These are phyloP conservation scores for Beauveria asiatica DNA, from an alignment of 2,329 filamentous ascomycete genomes.

Conservation along the genomic window DNA sequence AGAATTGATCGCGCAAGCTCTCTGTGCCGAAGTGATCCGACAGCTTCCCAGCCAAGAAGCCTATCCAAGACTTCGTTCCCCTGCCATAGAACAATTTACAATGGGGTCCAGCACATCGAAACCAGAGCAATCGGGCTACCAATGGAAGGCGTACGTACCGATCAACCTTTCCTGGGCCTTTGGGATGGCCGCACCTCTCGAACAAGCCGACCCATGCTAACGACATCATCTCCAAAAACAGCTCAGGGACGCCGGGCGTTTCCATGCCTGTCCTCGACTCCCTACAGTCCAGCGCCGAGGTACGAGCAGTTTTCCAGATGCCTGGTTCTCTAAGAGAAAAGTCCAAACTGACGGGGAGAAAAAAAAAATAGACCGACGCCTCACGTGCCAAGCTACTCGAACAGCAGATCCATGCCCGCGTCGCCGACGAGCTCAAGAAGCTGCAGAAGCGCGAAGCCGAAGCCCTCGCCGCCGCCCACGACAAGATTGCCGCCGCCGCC, in stretches of 20 bases:
- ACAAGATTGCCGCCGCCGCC: constrained; percentile 47
- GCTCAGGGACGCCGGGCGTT: constrained; percentile 44
- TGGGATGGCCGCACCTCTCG: too few relatives aligned
- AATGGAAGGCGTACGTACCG: constrained; percentile 48
- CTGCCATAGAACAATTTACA: constrained; percentile 23
- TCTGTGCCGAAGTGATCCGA: constrained; percentile 25
- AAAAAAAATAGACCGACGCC: constrained; percentile 62
- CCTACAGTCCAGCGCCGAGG: constrained; percentile 78
- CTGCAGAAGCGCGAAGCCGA: constrained; percentile 63
- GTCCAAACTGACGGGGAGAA: too few relatives aligned
- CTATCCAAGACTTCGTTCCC: constrained; percentile 15
- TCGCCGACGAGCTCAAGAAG: constrained; percentile 74
- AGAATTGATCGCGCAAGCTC: constrained; percentile 19
- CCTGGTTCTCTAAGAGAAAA: too few relatives aligned
- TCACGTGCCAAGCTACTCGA: constrained; percentile 78
- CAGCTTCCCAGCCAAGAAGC: constrained; percentile 25
- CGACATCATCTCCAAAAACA: constrained; percentile 19
- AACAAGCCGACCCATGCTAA: not conserved
- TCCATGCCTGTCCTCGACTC: constrained; percentile 76
- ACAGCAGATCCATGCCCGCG: constrained; percentile 79
- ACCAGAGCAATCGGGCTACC: constrained; percentile 30
- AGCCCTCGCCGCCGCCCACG: constrained; percentile 59
- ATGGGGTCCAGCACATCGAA: constrained; percentile 53
- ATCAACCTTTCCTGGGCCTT: not conserved
- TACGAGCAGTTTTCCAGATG: constrained; percentile 31